Base-by-base conservation (phyloP, 1,284 basidiomycete species). In the Golubevia sp. region DNA sequence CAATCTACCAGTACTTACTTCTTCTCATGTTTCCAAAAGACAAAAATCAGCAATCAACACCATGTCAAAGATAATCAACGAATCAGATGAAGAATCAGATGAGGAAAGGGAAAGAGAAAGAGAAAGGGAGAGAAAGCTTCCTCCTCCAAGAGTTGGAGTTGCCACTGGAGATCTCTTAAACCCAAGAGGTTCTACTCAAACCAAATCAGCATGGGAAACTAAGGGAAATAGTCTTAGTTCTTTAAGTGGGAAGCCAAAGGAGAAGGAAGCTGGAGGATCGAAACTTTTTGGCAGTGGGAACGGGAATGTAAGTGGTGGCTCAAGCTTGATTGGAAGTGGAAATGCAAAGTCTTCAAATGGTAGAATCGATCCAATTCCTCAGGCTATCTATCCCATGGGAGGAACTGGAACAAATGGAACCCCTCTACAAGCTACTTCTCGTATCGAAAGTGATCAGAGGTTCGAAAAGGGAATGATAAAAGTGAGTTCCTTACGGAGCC, bases 391-490 rank as follows among this genome's bases (percentile, higher is more conserved):
- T 13, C 38, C 38, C 11, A 44, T 8, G 18, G 38, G 38, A 13
- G 38, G 38, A 44, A 44, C 38, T 18, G 38, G 38, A 13, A 8
- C 38, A 44, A 8, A 44, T 44, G 38, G 38, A 13, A 18, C 18
- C 18, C 18, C 38, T 44, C 18, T 44, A 18, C 13, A 44, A 44
- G 38, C 38, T 18, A 8, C 18, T 44, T 13, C 13, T 13, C 38
- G 38, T 44, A 44, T 44, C 11, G 38, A 44, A 13, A 8, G 66
- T 0, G 52, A 23, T 0, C 69, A 70, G 13, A 66, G 78, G 1
- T 81, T 77, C 64, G 77, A 75, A 75, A 51, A 56, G 0, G 78
- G 78, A 7, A 67, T 75, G 2, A 49, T 79, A 66, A 81, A 68
- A 56, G 67, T 69, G 59, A 20, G 68, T 55, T 24, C n/a, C n/a